Conservation (phyloP, 225 moss, liverwort and hornwort genomes). For the Takakia lepidozioides region DNA sequence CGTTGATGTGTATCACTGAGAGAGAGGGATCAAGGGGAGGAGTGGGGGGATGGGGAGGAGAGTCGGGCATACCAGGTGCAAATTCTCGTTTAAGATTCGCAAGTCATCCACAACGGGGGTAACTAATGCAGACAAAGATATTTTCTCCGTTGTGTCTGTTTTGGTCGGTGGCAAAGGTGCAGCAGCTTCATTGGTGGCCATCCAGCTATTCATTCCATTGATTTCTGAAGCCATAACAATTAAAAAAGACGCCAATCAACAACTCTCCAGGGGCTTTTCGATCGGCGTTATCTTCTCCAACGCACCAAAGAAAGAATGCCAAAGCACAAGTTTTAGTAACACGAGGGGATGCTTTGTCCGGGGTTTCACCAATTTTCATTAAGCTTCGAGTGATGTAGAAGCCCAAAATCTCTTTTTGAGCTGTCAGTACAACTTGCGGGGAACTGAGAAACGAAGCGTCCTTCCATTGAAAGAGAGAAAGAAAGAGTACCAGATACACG, state of each 20-base stretch:
- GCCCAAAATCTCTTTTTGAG: too few species aligned
- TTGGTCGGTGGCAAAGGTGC: constrained; percentile 2
- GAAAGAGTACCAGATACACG: too few species aligned
- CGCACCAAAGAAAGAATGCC: too few species aligned
- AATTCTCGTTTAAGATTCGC: constrained; percentile 38
- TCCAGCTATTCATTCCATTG: constrained; percentile 22
- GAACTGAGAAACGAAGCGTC: too few species aligned
- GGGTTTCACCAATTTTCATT: neutral
- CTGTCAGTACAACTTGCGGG: too few species aligned
- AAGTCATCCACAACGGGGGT: constrained; percentile 52
- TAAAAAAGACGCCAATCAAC: neutral
- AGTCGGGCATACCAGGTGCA: constrained; percentile 30
- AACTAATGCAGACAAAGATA: constrained; percentile 38
- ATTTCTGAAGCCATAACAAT: constrained; percentile 33
- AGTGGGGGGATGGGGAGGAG: neutral
- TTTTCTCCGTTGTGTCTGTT: constrained; percentile 14
- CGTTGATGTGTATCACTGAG: too few species aligned
- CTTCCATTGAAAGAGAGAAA: too few species aligned
- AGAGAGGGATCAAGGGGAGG: too few species aligned
- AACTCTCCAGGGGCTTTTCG: neutral
- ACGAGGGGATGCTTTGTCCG: too few species aligned
- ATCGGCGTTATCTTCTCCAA: too few species aligned
- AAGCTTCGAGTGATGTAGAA: neutral
- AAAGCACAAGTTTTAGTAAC: too few species aligned
- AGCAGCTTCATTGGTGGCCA: constrained; percentile 11